Conservation (phyloP, 1,139 yeast genomes). For the Meyerozyma guilliermondii region DNA sequence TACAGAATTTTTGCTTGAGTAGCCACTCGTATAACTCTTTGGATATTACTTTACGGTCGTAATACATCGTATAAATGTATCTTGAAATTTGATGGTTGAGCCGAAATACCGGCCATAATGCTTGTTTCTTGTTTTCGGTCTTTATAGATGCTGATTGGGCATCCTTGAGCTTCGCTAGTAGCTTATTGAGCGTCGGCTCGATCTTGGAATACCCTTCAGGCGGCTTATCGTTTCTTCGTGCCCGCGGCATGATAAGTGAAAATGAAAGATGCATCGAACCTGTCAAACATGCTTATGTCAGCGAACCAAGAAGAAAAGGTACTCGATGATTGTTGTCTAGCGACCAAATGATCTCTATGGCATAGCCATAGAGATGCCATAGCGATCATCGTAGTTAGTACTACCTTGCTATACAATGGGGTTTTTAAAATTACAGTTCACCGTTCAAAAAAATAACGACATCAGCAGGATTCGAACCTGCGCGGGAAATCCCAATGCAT, state of each 20-base stretch:
- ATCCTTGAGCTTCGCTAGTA: conserved; percentile 54
- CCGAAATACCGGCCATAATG: conserved; percentile 70
- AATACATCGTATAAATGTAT: conserved; percentile 70
- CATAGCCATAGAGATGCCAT: neutral
- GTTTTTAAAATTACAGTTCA: neutral
- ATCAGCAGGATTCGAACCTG: conserved; percentile 90
- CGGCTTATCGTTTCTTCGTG: conserved; percentile 26
- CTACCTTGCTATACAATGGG: neutral
- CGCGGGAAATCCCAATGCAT: conserved; percentile 83
- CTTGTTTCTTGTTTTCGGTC: conserved; percentile 41
- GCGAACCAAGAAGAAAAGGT: neutral
- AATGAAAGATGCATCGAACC: too few species aligned
- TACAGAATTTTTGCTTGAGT: conserved; percentile 61
- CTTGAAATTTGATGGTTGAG: conserved; percentile 72
- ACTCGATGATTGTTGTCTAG: neutral
- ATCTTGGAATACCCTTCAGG: conserved; percentile 77
- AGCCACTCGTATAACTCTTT: conserved; percentile 75
- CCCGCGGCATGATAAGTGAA: neutral
- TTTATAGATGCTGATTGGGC: conserved; percentile 36
- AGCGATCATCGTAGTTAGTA: neutral
- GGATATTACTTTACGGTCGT: conserved; percentile 63
- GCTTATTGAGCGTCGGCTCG: conserved; percentile 65
- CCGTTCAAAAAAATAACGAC: conserved; percentile 43
- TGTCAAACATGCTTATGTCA: neutral
- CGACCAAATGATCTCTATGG: neutral